Evolutionary conservation across 1,139 yeast species (phyloP).

Genomic region (Geotrichum fermentans): DNA sequence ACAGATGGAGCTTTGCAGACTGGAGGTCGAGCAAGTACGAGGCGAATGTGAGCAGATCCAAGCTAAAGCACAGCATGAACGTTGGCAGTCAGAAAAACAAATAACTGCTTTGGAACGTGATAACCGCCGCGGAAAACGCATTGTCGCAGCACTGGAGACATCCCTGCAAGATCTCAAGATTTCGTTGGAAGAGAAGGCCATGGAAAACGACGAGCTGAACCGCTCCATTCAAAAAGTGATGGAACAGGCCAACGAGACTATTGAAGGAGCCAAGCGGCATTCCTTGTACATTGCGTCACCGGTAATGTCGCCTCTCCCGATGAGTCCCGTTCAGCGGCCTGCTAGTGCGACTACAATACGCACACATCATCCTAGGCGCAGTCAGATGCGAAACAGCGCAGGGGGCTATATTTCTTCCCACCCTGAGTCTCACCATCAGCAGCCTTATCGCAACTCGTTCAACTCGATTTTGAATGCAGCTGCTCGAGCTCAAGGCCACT

Average conservation of each 20-base stretch:
- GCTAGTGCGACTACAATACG: neutral
- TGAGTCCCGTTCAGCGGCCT: neutral
- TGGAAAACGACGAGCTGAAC: conserved; percentile 38
- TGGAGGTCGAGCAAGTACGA: neutral
- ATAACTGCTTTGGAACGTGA: conserved; percentile 30
- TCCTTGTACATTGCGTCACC: conserved; percentile 25
- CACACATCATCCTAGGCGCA: neutral
- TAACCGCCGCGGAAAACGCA: conserved; percentile 28
- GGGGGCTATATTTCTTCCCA: too few species aligned
- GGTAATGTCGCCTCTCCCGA: neutral
- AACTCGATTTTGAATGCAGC: too few species aligned
- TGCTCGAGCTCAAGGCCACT: too few species aligned
- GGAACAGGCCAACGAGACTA: conserved; percentile 36
- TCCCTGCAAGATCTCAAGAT: conserved; percentile 36
- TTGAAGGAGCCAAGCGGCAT: conserved; percentile 33
- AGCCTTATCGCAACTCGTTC: too few species aligned
- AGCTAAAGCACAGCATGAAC: conserved; percentile 6
- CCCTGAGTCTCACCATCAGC: too few species aligned
- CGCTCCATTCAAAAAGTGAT: conserved; percentile 34
- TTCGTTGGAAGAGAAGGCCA: conserved; percentile 37
- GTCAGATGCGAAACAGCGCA: neutral
- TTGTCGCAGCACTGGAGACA: conserved; percentile 31
- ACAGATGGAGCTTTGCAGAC: neutral
- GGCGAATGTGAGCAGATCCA: conserved; percentile 1
- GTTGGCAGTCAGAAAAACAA: conserved; percentile 27